Conservation (phyloP, 2,329 filamentous ascomycete species). For the Hypoxylon sp. region DNA sequence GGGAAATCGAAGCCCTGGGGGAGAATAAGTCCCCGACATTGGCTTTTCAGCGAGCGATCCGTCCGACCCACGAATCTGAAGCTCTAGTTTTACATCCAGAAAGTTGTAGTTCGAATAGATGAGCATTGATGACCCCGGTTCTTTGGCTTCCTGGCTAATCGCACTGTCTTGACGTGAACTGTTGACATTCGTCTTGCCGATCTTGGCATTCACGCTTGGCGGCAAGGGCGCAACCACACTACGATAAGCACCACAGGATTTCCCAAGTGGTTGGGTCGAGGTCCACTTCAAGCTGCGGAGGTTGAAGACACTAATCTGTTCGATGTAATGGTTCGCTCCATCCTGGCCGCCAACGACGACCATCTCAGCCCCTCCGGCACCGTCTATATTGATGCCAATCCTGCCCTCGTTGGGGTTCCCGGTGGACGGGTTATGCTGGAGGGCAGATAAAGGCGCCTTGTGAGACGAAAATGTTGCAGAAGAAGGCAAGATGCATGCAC, state of each 20-base stretch:
- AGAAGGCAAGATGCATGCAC: constrained; percentile 91
- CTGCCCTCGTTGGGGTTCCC: constrained; percentile 89
- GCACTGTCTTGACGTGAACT: constrained; percentile 60
- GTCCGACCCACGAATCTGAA: constrained; percentile 89
- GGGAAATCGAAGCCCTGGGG: constrained; percentile 92
- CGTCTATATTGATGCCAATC: constrained; percentile 90
- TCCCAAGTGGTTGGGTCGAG: constrained; percentile 85
- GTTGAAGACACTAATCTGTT: constrained; percentile 99
- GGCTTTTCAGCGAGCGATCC: constrained; percentile 87
- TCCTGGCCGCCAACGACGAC: constrained; percentile 97
- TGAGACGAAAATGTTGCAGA: constrained; percentile 88
- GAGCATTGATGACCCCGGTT: constrained; percentile 82
- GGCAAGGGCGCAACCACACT: constrained; percentile 92
- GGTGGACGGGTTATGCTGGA: constrained; percentile 89
- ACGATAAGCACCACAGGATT: constrained; percentile 95
- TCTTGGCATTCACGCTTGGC: constrained; percentile 73
- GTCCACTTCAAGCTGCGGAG: constrained; percentile 96
- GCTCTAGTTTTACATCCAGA: constrained; percentile 93
- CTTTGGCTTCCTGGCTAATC: constrained; percentile 69
- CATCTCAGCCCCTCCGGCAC: constrained; percentile 95
- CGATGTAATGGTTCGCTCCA: constrained; percentile 98
- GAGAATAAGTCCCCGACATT: constrained; percentile 89
- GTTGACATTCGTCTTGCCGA: constrained; percentile 72
- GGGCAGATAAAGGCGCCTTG: constrained; percentile 85
- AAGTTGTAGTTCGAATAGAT: constrained; percentile 99